Evolutionary conservation across 2,329 filamentous ascomycete genomes (phyloP), one percentile per base, ranked within the genome.

Genomic region (Paraphaeosphaeria minitans): DNA sequence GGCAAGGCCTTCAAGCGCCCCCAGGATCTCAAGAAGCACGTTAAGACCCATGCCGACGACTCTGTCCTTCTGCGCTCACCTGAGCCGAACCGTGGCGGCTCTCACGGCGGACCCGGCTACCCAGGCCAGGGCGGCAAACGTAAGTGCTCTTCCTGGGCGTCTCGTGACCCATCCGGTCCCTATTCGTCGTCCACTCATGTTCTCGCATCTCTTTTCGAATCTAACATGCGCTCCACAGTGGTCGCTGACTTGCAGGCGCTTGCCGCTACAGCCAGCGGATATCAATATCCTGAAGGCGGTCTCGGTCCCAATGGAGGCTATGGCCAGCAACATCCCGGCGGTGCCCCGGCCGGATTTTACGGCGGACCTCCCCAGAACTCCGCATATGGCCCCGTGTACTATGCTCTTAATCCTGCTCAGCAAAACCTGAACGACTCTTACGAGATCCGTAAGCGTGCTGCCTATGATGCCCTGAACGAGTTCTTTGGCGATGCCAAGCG

Each of bases 1-100:
- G 92, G 92, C 75, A 99, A 99, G 83, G 93, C 93, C 1, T 99
- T 99, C 85, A 99, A 99, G 87, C 91, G 95, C 35, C 95, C 95
- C 2, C 95, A 99, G 81, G 95, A 99, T 82, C 79, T 99, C 71
- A 98, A 99, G 87, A 99, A 99, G 83, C 95, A 99, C 77, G 93
- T 98, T 79, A 99, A 98, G 88, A 98, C 94, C 4, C 94, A 98
- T 75, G 94, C 94, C 69, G 94, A 98, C 74, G 94, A 97, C 79
- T 96, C 93, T 43, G 92, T 96, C 42, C 82, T 87, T 62, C 82
- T 87, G 61, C 83, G 85, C 68, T 89, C 86, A 46, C 87, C 87
- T 4, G 85, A 87, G 69, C 84, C 86, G 27, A 83, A 83, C 67
- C 78, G 80, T 71, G 75, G 77, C 62, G 76, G 72, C 58, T 67